phyloP scores from a whole-genome alignment of 2,329 filamentous ascomycete genomes.

The Cercospora beticola region DNA sequence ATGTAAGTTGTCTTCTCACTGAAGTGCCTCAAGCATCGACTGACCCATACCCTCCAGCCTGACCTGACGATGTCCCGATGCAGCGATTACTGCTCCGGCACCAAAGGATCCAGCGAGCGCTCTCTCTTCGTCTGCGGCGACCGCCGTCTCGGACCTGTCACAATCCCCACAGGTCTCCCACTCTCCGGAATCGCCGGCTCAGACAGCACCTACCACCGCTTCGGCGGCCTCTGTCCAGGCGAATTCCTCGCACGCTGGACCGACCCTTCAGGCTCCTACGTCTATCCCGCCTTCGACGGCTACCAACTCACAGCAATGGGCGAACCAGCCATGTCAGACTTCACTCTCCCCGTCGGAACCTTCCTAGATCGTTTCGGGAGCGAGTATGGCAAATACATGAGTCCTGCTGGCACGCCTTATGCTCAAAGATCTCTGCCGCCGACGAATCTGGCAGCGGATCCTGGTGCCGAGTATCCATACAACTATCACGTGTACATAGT shows the following conservation, averaged over 20 bases:
- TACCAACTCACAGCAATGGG: constrained; percentile 13
- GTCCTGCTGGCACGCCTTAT: constrained; percentile 9
- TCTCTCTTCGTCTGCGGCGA: constrained; percentile 13
- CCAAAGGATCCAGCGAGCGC: constrained; percentile 2
- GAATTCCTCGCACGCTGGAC: constrained; percentile 16
- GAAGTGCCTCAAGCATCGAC: not conserved
- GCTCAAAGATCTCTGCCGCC: constrained; percentile 12
- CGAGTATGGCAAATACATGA: constrained; percentile 13
- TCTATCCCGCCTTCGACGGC: constrained; percentile 14
- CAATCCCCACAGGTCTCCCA: constrained; percentile 6
- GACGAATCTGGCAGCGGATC: constrained; percentile 7
- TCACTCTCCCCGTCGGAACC: constrained; percentile 10
- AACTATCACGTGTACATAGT: constrained; percentile 17
- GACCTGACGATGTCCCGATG: constrained; percentile 6
- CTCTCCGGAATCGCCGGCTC: constrained; percentile 13
- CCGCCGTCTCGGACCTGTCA: constrained; percentile 9
- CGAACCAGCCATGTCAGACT: constrained; percentile 3
- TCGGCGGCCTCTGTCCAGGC: constrained; percentile 15
- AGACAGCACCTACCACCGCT: constrained; percentile 18
- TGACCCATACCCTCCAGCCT: not conserved
- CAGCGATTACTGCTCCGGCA: constrained; percentile 12
- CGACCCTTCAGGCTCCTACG: constrained; percentile 1
- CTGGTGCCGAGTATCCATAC: constrained; percentile 11
- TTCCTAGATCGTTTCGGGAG: constrained; percentile 17
- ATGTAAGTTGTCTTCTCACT: not conserved